Base-by-base conservation (phyloP, 176 grass and related monocot species). In the Oryza glaberrima region DNA sequence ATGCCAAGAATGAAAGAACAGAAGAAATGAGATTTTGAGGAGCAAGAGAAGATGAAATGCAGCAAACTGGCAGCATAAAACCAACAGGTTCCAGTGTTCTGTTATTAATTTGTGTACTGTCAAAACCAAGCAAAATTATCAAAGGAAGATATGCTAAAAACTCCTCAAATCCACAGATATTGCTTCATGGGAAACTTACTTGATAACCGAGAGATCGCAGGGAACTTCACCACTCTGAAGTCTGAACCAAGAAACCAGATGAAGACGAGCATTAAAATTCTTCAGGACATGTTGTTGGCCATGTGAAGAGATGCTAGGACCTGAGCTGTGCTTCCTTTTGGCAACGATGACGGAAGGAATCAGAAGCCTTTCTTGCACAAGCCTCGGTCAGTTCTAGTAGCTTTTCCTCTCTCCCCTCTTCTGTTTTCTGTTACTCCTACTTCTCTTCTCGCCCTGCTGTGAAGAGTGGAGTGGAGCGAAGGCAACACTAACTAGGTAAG, bases 281-380 rank as follows among this genome's bases (percentile, higher is more conserved):
- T 32, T 82, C 66, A 56, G 71, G 41, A 19, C n/a, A 19, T 17
- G 79, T 23, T 7, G 0, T 9, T 25, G 77, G 30, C n/a, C 77
- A 80, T 32, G 47, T 69, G 48, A 63, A 61, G 78, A 16, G 78
- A 76, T 78, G 38, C 66, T 45, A 52, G 1, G 19, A 15, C 35
- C 70, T 68, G 66, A 85, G 83, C 30, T 80, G 44, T 67, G 41
- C 38, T 9, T 65, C 26, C 56, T 26, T 54, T 26, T 17, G 69
- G 36, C 7, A 35, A 14, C 47, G 72, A 16, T 7, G 73, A 69
- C 64, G 86, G 23, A 88, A 89, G 87, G 82, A 70, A 89, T 89
- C 76, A 3, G 80, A 82, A 83, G 30, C 66, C 79, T 77, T 79
- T 49, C 60, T 67, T 81, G 75, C 76, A 80, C 69, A 66, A 80